Evolutionary conservation across 2,329 filamentous ascomycete genomes (phyloP), one percentile per base, ranked within the genome.

Genomic region (Metarhizium anisopliae): DNA sequence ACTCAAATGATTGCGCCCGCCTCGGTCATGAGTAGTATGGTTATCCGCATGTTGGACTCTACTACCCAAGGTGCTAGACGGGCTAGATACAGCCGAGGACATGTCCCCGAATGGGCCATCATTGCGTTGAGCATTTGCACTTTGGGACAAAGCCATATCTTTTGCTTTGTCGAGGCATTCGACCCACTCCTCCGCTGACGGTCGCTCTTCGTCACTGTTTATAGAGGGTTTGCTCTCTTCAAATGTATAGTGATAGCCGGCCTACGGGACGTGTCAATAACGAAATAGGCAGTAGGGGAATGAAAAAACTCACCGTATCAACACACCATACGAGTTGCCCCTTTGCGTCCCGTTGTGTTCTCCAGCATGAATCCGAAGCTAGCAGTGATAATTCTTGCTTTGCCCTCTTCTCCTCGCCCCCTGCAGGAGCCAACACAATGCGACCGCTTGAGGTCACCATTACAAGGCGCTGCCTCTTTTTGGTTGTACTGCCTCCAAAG

Each of bases 371-470:
- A 54, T 90, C 91, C 2, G 86, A 76, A 2, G 81, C 79, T 20
- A 95, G 75, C 30, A 99, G 77, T n/a, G 89, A 90, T 40, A 99
- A 83, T 63, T 99, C 94, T 64, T 90, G 82, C 69, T 99, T 99
- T 25, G 90, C 82, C 70, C 94, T 92, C 74, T 99, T 99, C 68
- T 97, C 93, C 60, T 96, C 94, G 0, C 93, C 94, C 6, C 93
- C 92, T 29, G 92, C 87, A 5, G 94, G 89, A 13, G 90, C 93
- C 66, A 99, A 80, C 51, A 99, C 85, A 53, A 99, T 87, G 47
- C 94, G 85, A 16, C 88, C 94, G 63, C 89, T 90, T 1, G 90
- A 95, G 2, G 94, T 99, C 54, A 99, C 84, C 85, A 99, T 92
- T 6, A 99, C 94, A 54, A 99, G 77, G 50, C 94, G 82, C 68